Percentiles rank a stretch among this genome's conserved stretches.
Conservation (phyloP, 495 filamentous ascomycete genomes). For the Cercophora scortea region DNA sequence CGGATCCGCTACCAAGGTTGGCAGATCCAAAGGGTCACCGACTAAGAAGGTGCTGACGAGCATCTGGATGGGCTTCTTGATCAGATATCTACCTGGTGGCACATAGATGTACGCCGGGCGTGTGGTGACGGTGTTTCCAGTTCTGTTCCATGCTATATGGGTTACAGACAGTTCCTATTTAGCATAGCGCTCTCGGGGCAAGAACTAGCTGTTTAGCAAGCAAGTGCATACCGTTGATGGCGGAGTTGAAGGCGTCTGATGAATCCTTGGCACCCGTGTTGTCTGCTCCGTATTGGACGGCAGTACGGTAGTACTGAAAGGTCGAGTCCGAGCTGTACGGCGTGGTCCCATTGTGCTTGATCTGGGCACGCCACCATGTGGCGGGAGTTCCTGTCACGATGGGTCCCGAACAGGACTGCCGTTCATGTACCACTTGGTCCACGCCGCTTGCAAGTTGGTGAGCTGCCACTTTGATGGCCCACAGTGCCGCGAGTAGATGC, state of each 20-base stretch:
- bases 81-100: conserved; percentile 47
- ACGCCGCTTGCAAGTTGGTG: no score
- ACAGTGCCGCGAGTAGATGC: no score
- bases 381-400: neutral
- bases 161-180: no score
- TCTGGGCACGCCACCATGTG: conserved; percentile 20
- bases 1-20: conserved; percentile 53
- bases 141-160: conserved; percentile 21
- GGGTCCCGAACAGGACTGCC: neutral
- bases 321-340: conserved; percentile 28
- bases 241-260: conserved; percentile 54
- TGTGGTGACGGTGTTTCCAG: conserved; percentile 41
- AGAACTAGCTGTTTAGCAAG: neutral
- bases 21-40: conserved; percentile 55
- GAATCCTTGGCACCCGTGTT: conserved; percentile 52
- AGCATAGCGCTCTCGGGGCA: neutral
- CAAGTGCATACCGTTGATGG: conserved; percentile 42
- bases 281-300: conserved; percentile 43
- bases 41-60: conserved; percentile 36
- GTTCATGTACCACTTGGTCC: neutral
- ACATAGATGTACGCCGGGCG: conserved; percentile 53
- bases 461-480: no score
- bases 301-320: conserved; percentile 52
- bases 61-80: conserved; percentile 43
- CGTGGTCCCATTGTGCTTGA: conserved; percentile 20